A percentile compares a stretch with the other conserved stretches of the same genome.
These are phyloP conservation scores for Fusarium anguioides DNA, from an alignment of 2,329 filamentous ascomycete genomes.

Conservation along the genomic window DNA sequence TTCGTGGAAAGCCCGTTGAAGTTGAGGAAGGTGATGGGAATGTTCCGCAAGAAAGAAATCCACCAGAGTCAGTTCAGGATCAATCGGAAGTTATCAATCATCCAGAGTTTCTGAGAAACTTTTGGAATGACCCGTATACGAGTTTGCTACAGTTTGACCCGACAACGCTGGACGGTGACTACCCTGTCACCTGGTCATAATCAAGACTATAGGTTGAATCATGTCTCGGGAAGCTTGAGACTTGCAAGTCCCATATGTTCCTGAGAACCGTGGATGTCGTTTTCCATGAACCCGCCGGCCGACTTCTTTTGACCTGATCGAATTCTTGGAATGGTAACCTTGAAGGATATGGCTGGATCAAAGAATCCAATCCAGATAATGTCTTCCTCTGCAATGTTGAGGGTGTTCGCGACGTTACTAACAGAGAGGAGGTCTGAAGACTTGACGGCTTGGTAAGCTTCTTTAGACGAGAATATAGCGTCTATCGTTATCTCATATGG, in stretches of 20 bases:
- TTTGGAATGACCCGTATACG: constrained; percentile 34
- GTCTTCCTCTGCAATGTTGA: constrained; percentile 42
- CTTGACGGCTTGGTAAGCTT: constrained; percentile 46
- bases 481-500: constrained; percentile 63
- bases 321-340: constrained; percentile 44
- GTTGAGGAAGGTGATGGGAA: neutral
- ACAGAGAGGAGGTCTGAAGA: constrained; percentile 15
- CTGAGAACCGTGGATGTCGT: constrained; percentile 39
- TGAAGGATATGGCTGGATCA: constrained; percentile 60
- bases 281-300: constrained; percentile 40
- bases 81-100: neutral
- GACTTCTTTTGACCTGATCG: constrained; percentile 24
- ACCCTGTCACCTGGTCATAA: neutral
- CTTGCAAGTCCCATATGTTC: constrained; percentile 35
- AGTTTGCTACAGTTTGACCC: constrained; percentile 24
- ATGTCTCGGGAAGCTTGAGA: constrained; percentile 4
- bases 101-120: constrained; percentile 13
- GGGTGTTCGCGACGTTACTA: constrained; percentile 31
- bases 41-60: neutral
- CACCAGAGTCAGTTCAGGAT: neutral
- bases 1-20: constrained; percentile 21
- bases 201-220: neutral
- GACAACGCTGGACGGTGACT: neutral
- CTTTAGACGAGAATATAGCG: constrained; percentile 56
- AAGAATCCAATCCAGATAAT: constrained; percentile 56